A percentile compares a stretch with the other conserved stretches of the same genome.
Conservation (phyloP, 352 stramenopile species). For the Thalassiosira ordinaria region DNA sequence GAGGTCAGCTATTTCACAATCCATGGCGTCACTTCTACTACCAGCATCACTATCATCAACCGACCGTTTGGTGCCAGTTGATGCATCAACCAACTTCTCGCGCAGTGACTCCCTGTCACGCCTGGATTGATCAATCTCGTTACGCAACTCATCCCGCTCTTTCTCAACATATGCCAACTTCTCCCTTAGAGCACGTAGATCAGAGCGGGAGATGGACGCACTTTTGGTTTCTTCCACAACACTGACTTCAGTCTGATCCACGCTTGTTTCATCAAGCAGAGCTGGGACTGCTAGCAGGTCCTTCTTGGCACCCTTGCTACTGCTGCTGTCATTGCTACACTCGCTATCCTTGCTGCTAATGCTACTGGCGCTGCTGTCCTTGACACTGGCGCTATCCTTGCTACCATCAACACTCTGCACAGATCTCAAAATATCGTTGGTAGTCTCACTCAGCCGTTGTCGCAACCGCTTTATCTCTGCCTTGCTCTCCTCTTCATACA, state of each 20-base stretch:
- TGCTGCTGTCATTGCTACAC: not conserved
- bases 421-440: constrained; percentile 8
- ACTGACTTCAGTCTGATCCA: not conserved
- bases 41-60: not conserved
- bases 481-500: constrained; percentile 15
- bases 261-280: not conserved
- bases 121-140: constrained; percentile 7
- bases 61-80: constrained; percentile 11
- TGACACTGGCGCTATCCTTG: not conserved
- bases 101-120: constrained; percentile 20
- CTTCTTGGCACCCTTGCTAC: not conserved
- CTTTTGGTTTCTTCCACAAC: not conserved
- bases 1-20: constrained; percentile 16
- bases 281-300: not conserved
- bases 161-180: constrained; percentile 10
- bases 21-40: not conserved
- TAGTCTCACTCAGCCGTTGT: not conserved
- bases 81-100: constrained; percentile 22
- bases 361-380: not conserved
- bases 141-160: constrained; percentile 18
- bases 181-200: constrained; percentile 2
- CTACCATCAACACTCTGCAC: constrained; percentile 4
- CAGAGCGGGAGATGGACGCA: not conserved
- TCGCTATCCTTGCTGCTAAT: not conserved
- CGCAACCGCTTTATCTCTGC: constrained; percentile 7